Evolutionary conservation across 495 filamentous ascomycete species (phyloP).

Genomic region (Hyaloscypha variabilis): DNA sequence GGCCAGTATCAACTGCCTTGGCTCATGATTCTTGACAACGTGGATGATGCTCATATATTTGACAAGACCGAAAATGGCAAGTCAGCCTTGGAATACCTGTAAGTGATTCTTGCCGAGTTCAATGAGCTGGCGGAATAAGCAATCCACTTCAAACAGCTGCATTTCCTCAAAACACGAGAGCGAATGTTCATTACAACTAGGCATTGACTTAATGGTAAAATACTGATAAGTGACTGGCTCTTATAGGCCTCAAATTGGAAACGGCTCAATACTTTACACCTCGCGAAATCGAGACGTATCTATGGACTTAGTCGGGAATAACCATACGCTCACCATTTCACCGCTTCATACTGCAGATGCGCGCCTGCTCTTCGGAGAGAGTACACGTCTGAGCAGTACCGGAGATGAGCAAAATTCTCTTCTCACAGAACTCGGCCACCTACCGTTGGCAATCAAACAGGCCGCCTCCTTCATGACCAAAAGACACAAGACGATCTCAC

Average conservation of each 20-base stretch:
- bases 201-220: not conserved
- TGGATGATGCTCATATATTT: conserved; percentile 46
- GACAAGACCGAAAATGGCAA: conserved; percentile 38
- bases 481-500: conserved; percentile 24
- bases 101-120: not conserved
- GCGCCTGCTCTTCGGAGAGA: conserved; percentile 20
- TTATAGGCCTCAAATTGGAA: conserved; percentile 22
- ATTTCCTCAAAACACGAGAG: not conserved
- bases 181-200: not conserved
- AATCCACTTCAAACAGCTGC: not conserved
- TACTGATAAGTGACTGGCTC: conserved; percentile 28
- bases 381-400: not conserved
- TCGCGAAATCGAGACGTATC: conserved; percentile 34
- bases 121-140: not conserved
- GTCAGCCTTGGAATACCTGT: not conserved
- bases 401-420: not conserved
- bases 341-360: conserved; percentile 18
- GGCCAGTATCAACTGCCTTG: conserved; percentile 40
- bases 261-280: conserved; percentile 38
- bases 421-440: conserved; percentile 33
- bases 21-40: conserved; percentile 56
- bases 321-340: conserved; percentile 8
- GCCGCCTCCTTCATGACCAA: conserved; percentile 38
- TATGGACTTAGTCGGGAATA: conserved; percentile 25
- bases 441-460: conserved; percentile 41